Evolutionary conservation across 257 asterid genomes (phyloP), one percentile per base, ranked within the genome.

Genomic region (Dorcoceras hygrometricum): DNA sequence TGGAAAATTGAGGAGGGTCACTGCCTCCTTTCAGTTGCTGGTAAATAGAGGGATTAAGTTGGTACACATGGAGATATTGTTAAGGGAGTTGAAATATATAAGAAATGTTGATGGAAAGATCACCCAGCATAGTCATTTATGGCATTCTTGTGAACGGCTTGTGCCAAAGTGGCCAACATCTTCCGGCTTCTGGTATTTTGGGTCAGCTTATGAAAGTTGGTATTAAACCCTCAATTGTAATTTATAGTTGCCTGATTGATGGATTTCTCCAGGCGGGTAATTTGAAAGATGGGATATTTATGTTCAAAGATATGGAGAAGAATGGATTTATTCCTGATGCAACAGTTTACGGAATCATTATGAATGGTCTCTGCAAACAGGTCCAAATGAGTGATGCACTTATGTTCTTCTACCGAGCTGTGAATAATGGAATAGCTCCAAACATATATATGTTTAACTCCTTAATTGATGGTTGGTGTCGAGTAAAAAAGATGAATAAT

Each of bases 391-490:
- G 54, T 58, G 73, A 70, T 62, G 77, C 81, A 19, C 68, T 67
- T 29, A 26, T 65, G 60, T 70, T 73, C 56, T 76, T 79, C 59
- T 66, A 70, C 66, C 75, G 61, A 25, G 81, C 73, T 60, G 62
- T 73, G 23, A 65, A 73, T 60, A n/a, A 65, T 24, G 75, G 79
- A 29, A 23, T 73, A 73, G 10, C 46, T 66, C 83, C 79, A 28
- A 81, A 61, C 58, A 26, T 73, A 5, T 66, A 66, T 73, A 36
- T 75, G 54, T 78, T 75, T 62, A 81, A 81, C 63, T 60, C 77
- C 28, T 71, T 81, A 77, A 59, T 81, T 32, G 81, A 78, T 36
- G 83, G 86, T 22, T 81, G 71, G 64, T 70, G 81, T 71, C 71
- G 73, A 73, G 60, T 75, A 54, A 81, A 73, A 67, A 76, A 27